Conservation (phyloP, 805 yeast genomes). For the Schwanniomyces polymorphus region DNA sequence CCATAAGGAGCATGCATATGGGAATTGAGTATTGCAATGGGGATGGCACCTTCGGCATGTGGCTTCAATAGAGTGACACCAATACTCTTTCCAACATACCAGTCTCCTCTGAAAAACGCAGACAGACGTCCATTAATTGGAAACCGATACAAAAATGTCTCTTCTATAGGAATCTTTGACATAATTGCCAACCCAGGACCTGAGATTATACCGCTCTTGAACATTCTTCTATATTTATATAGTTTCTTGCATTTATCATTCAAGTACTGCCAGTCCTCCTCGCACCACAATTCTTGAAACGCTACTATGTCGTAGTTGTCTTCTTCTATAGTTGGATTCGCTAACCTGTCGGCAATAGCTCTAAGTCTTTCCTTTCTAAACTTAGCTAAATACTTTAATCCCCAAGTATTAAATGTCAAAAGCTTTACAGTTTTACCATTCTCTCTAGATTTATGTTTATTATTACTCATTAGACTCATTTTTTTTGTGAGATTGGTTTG, state of each 20-base stretch:
- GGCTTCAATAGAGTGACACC: slow-evolving; percentile 69
- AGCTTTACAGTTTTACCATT: slow-evolving; percentile 36
- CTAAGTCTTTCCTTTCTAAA: slow-evolving; percentile 59
- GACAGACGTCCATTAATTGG: slow-evolving; percentile 94
- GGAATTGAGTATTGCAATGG: slow-evolving; percentile 80
- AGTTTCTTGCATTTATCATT: slow-evolving; percentile 38
- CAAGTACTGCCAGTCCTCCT: slow-evolving; percentile 76
- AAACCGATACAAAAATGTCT: slow-evolving; percentile 77
- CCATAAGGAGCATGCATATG: slow-evolving; percentile 97
- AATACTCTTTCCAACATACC: slow-evolving; percentile 93
- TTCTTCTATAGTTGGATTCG: slow-evolving; percentile 25
- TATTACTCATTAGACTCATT: not conserved
- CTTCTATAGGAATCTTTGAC: slow-evolving; percentile 79
- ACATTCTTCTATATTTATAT: slow-evolving; percentile 68
- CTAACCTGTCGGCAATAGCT: slow-evolving; percentile 72
- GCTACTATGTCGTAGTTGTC: slow-evolving; percentile 78
- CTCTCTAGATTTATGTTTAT: not conserved
- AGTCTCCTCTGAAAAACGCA: slow-evolving; percentile 93
- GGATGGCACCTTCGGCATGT: slow-evolving; percentile 42
- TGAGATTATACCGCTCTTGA: slow-evolving; percentile 78
- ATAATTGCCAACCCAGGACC: slow-evolving; percentile 93
- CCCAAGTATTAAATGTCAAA: slow-evolving; percentile 84
- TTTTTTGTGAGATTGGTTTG: not conserved
- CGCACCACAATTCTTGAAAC: slow-evolving; percentile 92
- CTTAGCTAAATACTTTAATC: slow-evolving; percentile 82